Evolutionary conservation across 345 rosid genomes (phyloP).

Genomic region (Syzygium aqueum): DNA sequence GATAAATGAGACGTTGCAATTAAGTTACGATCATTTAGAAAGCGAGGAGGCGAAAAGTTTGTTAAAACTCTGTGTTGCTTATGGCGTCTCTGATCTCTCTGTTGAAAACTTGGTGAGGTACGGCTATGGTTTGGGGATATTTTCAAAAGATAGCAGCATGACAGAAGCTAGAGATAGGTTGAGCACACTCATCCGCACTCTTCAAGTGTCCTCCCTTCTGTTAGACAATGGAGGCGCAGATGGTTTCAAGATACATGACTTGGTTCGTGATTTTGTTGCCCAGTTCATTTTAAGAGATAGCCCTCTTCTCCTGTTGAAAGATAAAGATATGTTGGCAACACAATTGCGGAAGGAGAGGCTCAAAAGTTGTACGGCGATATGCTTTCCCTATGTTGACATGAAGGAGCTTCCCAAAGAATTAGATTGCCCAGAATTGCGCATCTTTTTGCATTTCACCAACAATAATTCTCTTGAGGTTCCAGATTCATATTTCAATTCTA

Average conservation of each 20-base stretch:
- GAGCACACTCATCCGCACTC: fast-evolving
- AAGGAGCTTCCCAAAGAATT: neutral
- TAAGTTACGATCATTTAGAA: neutral
- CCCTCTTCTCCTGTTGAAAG: neutral
- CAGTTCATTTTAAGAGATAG: fast-evolving
- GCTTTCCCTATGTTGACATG: neutral
- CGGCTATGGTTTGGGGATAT: neutral
- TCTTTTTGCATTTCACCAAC: neutral
- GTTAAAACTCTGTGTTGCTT: neutral
- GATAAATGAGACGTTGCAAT: neutral
- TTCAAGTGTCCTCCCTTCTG: neutral
- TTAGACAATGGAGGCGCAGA: fast-evolving
- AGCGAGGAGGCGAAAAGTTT: neutral
- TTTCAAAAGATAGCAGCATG: neutral
- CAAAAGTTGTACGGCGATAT: neutral
- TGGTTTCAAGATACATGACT: neutral
- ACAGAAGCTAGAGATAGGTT: neutral
- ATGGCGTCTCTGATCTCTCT: fast-evolving
- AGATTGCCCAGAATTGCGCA: neutral
- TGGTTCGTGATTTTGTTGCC: neutral
- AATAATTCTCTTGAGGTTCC: fast-evolving
- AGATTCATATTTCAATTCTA: neutral
- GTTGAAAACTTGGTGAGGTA: neutral
- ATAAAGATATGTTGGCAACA: fast-evolving
- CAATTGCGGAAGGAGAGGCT: neutral